These are phyloP conservation scores for Zygnema cylindricum DNA, from an alignment of 139 green algal genomes.

Conservation along the genomic window DNA sequence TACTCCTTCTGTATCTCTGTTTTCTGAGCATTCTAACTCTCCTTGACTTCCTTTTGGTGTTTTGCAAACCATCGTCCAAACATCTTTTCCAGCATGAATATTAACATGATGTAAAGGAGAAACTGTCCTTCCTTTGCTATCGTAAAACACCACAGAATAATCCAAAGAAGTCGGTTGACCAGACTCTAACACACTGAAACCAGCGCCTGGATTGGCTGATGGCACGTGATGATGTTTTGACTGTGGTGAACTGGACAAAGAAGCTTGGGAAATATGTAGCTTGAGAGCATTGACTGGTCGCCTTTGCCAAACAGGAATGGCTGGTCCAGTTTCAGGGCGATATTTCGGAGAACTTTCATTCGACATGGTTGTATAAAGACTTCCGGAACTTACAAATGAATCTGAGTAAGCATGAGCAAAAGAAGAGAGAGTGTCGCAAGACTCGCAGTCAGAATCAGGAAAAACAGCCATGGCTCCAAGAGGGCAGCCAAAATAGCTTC, in stretches of 20 bases:
- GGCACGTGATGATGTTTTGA: background rate
- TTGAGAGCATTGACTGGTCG: background rate
- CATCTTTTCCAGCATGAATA: constrained; percentile 11
- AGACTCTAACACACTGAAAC: background rate
- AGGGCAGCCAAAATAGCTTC: too few relatives aligned
- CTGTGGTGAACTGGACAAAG: background rate
- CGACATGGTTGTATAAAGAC: background rate
- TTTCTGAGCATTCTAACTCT: background rate
- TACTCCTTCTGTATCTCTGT: background rate
- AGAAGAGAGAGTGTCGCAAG: background rate
- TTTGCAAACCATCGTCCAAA: constrained; percentile 20
- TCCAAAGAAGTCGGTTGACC: constrained; percentile 3
- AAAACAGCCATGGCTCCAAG: background rate
- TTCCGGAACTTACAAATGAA: background rate
- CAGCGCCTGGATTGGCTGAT: background rate
- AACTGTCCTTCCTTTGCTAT: background rate
- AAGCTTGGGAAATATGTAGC: too few relatives aligned
- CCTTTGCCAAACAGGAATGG: background rate
- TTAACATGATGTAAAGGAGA: constrained; percentile 29
- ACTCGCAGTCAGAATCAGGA: background rate
- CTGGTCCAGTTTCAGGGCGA: background rate
- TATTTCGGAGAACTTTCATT: background rate
- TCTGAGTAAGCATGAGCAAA: background rate
- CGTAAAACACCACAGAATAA: constrained; percentile 4
- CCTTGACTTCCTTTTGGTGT: constrained; percentile 18